Evolutionary conservation across 2,329 filamentous ascomycete genomes (phyloP).

Genomic region (Pleurostoma richardsiae): DNA sequence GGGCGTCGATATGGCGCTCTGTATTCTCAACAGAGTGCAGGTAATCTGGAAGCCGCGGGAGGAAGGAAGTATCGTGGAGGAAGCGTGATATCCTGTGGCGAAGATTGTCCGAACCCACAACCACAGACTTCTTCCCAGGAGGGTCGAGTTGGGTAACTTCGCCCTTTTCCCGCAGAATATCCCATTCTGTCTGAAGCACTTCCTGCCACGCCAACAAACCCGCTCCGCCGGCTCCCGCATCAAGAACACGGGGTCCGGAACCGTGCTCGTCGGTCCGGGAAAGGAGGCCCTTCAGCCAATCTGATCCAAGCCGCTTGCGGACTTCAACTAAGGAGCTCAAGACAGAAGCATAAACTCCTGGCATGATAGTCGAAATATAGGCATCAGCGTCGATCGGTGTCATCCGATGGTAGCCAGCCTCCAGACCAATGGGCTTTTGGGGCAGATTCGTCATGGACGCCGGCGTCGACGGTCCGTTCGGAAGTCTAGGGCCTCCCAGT

Average conservation of each 20-base stretch:
- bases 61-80: constrained; percentile 83
- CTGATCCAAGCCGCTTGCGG: constrained; percentile 63
- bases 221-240: constrained; percentile 70
- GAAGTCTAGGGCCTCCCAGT: constrained; percentile 74
- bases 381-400: constrained; percentile 70
- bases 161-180: constrained; percentile 53
- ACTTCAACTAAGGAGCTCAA: constrained; percentile 68
- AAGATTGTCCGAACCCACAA: constrained; percentile 71
- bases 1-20: constrained; percentile 54
- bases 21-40: constrained; percentile 59
- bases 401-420: constrained; percentile 62
- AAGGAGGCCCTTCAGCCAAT: constrained; percentile 65
- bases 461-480: constrained; percentile 71
- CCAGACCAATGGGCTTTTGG: constrained; percentile 61
- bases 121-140: constrained; percentile 71
- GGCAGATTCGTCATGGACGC: constrained; percentile 47
- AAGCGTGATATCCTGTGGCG: constrained; percentile 71
- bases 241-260: constrained; percentile 59
- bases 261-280: constrained; percentile 42
- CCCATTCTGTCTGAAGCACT: constrained; percentile 77
- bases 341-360: constrained; percentile 64
- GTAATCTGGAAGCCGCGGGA: constrained; percentile 88
- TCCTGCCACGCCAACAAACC: constrained; percentile 73
- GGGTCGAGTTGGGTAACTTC: constrained; percentile 37
- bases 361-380: constrained; percentile 65